Base-by-base conservation (phyloP, 176 grass and related monocot species). In the Poa pratensis region DNA sequence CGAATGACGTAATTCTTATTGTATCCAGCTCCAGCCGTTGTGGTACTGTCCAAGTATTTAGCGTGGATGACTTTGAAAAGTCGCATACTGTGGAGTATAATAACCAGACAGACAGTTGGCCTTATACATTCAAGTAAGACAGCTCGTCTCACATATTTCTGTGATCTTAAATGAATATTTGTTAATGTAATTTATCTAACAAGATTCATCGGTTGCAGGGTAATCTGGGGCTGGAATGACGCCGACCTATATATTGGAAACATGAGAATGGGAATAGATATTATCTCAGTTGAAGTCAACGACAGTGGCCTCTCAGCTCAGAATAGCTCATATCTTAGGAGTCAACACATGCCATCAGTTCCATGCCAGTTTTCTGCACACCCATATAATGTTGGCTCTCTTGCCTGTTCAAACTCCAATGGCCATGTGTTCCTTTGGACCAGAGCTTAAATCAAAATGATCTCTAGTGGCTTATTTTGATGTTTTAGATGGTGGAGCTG, bases 201-300 rank as follows among this genome's bases (percentile, higher is more conserved):
- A 60, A 39, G 48, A 34, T 76, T 34, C 9, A 6, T 26, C 17
- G 76, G 23, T 83, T 80, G 53, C 82, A 94, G 92, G 83, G 90
- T 88, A 53, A 90, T 94, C 75, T 94, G 92, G 92, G 83, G 92
- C 76, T 92, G 92, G 92, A 89, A 90, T 4, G 79, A 83, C 63
- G 80, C 63, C 2, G 67, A 92, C 22, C 26, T 94, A 13, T 86
- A 87, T 70, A 40, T 86, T 73, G 87, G 90, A 49, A 87, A 90
- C 42, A 86, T 78, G 85, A 86, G 49, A 51, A 77, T 64, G 66
- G 90, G 48, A 61, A 69, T 94, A 65, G 87, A 94, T 61, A 24
- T 94, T 50, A 94, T 92, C 28, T 80, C 82, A 74, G 60, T 85
- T 61, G 69, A 85, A 51, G 34, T 6, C 34, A 77, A 19, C 40